Base-by-base conservation (phyloP, 2,329 filamentous ascomycete species). In the Hypoxylon sp. region DNA sequence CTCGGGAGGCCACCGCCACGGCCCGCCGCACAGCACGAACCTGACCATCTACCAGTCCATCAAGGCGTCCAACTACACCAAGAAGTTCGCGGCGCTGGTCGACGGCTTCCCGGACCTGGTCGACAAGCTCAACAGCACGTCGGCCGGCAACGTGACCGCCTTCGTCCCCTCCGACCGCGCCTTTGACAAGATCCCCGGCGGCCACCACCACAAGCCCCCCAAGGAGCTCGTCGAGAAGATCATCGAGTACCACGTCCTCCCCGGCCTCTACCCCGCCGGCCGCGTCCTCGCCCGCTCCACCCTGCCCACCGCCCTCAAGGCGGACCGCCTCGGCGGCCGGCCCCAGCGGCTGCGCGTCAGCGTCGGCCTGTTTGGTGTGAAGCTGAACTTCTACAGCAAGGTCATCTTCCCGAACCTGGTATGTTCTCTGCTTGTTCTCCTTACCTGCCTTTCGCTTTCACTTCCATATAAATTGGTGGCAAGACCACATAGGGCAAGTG, bases 31-130 rank as follows among this genome's bases (percentile, higher is more conserved):
- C 56, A 60, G 26, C 55, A 73, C 64, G 4, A 89, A 92, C 70
- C 76, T 82, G 70, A 96, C 92, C 17, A 84, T 96, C 40, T 96
- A 93, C 75, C 80, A 96, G 74, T 77, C 93, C 58, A 91, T 97
- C 73, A 79, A 83, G n/a, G 78, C 83, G 67, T 89, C 84, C 77
- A 89, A 92, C 68, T 83, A 91, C 75, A 93, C 91, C 1, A 89
- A 85, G 45, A 89, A 88, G 73, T 88, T 97, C 40, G 86, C 88
- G 23, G 84, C 88, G 70, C 78, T 92, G n/a, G 83, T 97, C 65
- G 81, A 89, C 60, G 81, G 92, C 59, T 87, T 90, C 70, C 81
- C 87, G 1, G 85, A 91, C 48, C 78, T 97, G 0, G 86, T 94
- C 29, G 74, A 88, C 50, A 73, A 87, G 3, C 83, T 97, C 23